phyloP scores from a whole-genome alignment of 139 green algal genomes.

The Closterium sp. region DNA sequence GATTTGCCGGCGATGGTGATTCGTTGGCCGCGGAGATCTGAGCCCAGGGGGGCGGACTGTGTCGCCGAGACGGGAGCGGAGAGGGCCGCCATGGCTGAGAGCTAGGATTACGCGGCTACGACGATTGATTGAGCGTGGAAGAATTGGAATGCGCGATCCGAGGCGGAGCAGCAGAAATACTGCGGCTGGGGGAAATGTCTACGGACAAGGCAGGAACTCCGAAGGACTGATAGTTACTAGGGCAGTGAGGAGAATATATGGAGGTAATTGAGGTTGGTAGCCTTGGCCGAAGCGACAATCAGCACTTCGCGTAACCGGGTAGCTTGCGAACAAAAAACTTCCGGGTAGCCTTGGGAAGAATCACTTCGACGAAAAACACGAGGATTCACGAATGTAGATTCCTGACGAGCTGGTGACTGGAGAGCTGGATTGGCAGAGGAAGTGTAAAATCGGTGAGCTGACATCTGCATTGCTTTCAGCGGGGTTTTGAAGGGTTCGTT shows the following conservation, averaged over 20 bases:
- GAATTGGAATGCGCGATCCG: neutral
- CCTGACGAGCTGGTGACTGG: no score
- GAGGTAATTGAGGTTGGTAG: neutral
- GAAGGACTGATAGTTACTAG: neutral
- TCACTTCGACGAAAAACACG: no score
- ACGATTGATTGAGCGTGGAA: neutral
- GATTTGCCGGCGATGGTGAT: neutral
- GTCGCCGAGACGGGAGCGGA: neutral
- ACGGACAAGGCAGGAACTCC: no score
- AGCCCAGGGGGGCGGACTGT: neutral
- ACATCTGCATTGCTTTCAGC: neutral
- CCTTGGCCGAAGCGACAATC: no score
- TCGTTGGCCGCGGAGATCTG: neutral
- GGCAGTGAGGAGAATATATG: neutral
- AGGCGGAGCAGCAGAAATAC: neutral
- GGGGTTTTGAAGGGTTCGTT: neutral
- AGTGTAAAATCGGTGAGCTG: neutral
- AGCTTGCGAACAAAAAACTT: neutral
- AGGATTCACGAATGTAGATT: no score
- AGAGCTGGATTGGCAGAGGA: neutral
- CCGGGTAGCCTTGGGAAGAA: no score
- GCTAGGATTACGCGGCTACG: neutral
- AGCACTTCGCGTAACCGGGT: neutral
- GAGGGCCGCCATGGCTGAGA: neutral
- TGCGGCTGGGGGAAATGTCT: no score